Base-by-base conservation (phyloP, 129 eudicot genomes). In the Helichrysum umbraculigerum region DNA sequence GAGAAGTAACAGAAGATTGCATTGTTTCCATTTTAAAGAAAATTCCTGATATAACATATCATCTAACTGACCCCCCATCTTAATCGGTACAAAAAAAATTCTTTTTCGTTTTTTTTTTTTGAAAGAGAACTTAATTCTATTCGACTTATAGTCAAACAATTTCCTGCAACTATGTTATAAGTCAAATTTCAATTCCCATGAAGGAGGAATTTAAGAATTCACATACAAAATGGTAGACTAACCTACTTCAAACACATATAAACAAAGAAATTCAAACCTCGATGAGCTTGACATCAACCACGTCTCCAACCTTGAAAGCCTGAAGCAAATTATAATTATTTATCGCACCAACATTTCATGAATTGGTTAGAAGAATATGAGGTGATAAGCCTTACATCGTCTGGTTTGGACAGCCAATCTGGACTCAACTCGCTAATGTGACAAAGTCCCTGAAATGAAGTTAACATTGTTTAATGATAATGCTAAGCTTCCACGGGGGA, bases 271-370 rank as follows among this genome's bases (percentile, higher is more conserved):
- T 68, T 25, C 84, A 68, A 20, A 91, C 97, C 97, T 95, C 99
- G 61, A 91, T 89, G 76, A 95, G 96, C 81, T 95, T 95, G 86
- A 95, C 99, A 85, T 95, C 99, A 72, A 95, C 73, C 35, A 69
- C 83, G 32, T 95, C 99, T 85, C 99, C 99, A 57, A 88, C 96
- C 82, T 95, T 95, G 79, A 91, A 84, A 78, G 87, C 98, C 98
- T 94, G 86, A 59, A 66, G 70, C 39, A 39, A 70, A 47, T 3
- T 42, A 57, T 29, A 30, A 25, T 16, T 37, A 71, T 29, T 61
- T 68, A 75, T 74, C 8, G 39, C 29, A 54, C 22, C 68, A 81
- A 41, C n/a, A 42, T 19, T 54, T 52, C 14, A 66, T 35, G 57
- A 65, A 51, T 42, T 34, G 57, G 50, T 70, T 63, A 61, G 21